Percentiles rank a stretch among this genome's conserved stretches.
phyloP scores from a whole-genome alignment of 169 alveolate species.

The Besnoitia besnoiti region DNA sequence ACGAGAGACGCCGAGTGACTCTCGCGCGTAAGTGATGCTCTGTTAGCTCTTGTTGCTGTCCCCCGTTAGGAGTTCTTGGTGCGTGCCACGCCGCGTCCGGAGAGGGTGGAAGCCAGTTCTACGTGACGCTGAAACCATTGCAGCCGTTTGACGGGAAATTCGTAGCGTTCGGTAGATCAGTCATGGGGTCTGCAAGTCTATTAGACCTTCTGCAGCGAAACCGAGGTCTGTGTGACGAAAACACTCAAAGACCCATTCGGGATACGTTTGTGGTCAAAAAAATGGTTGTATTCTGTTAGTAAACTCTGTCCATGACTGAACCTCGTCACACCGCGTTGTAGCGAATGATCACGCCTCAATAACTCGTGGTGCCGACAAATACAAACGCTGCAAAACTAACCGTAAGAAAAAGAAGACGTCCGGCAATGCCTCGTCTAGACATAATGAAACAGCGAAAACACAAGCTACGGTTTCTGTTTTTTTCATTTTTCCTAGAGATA shows the following conservation, averaged over 20 bases:
- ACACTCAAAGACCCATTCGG: constrained; percentile 18
- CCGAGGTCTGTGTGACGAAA: background rate
- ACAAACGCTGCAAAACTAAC: too few relatives aligned
- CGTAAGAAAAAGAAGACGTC: too few relatives aligned
- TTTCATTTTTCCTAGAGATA: too few relatives aligned
- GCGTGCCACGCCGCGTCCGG: background rate
- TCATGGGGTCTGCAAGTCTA: background rate
- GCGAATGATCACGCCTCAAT: too few relatives aligned
- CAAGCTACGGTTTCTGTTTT: too few relatives aligned
- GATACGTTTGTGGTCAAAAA: background rate
- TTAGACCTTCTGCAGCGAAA: background rate
- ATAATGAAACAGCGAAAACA: too few relatives aligned
- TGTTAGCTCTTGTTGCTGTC: background rate
- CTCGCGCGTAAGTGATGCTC: too few relatives aligned
- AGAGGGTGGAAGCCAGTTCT: constrained; percentile 11
- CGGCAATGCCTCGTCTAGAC: too few relatives aligned
- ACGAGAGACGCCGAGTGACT: too few relatives aligned
- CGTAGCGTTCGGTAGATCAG: background rate
- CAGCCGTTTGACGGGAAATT: background rate
- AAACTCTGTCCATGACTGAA: too few relatives aligned
- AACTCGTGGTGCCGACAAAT: too few relatives aligned
- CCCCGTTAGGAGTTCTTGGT: background rate
- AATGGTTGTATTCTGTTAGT: background rate
- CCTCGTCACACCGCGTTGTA: too few relatives aligned
- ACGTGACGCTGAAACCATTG: background rate